Evolutionary conservation across 331 rosid species (phyloP).

Genomic region (Rhamnella rubrinervis): DNA sequence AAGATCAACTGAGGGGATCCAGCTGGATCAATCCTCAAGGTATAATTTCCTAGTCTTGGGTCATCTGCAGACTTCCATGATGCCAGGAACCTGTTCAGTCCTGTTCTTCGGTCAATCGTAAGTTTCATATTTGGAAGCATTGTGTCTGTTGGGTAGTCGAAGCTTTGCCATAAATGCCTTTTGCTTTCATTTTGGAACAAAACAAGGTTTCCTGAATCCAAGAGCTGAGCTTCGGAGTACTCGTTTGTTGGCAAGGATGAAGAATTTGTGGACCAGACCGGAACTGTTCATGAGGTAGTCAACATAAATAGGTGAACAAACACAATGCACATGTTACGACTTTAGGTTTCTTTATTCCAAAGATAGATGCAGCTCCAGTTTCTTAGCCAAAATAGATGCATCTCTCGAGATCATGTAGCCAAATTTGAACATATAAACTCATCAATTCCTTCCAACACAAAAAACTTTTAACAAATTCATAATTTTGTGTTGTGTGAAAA

Average conservation of each 20-base stretch:
- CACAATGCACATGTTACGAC: too few species aligned
- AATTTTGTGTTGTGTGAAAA: too few species aligned
- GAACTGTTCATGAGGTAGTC: too few species aligned
- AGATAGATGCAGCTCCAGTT: too few species aligned
- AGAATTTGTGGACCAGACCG: constrained; percentile 24
- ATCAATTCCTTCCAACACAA: too few species aligned
- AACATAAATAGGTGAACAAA: too few species aligned
- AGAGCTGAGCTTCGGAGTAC: background rate
- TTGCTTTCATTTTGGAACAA: background rate
- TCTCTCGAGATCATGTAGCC: too few species aligned
- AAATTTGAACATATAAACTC: too few species aligned
- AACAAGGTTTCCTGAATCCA: constrained; percentile 23
- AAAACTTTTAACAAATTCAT: too few species aligned
- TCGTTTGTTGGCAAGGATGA: background rate
- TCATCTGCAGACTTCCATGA: constrained; percentile 42
- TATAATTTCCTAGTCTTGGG: constrained; percentile 37
- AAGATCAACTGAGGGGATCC: constrained; percentile 31
- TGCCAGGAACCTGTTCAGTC: constrained; percentile 30
- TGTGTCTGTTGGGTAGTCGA: background rate
- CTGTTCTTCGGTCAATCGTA: constrained; percentile 27
- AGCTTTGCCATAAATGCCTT: constrained; percentile 22
- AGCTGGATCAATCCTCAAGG: background rate
- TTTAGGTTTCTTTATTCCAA: too few species aligned
- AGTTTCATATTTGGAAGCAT: constrained; percentile 25
- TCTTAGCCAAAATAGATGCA: too few species aligned